Base-by-base conservation (phyloP, 192 early-diverging fungal species). In the Lobosporangium transversale region DNA sequence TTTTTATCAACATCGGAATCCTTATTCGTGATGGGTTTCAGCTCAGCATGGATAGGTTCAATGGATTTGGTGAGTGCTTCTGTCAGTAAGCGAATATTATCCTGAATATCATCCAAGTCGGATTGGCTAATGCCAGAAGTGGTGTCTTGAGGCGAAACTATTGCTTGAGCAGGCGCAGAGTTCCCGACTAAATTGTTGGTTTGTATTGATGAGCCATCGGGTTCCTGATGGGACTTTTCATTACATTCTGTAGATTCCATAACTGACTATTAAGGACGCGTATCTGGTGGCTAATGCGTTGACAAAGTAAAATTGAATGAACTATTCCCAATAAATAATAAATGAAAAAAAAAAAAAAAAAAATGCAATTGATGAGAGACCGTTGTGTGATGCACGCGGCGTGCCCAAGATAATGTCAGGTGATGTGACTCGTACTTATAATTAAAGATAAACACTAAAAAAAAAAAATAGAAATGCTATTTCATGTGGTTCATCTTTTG, bases 41-140 rank as follows among this genome's bases (percentile, higher is more conserved):
- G n/a, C n/a, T n/a, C n/a, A n/a, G n/a, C n/a, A n/a, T n/a, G n/a
- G n/a, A n/a, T n/a, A n/a, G n/a, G n/a, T n/a, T n/a, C n/a, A 4
- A 55, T 43, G 12, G 63, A 53, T 9, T 52, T 66, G 24, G 63
- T 66, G 9, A 66, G 63, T 18, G 53, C 53, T 32, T 47, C 50
- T 24, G 63, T 56, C 32, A 66, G 33, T 12, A 53, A 52, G 0
- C 43, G 30, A 27, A 66, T 54, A 12, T 66, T 53, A 9, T 66
- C 63, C 2, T 31, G 30, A 27, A 66, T 54, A 12, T 66, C 63
- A 9, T 66, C 63, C 2, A 29, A 32, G 11, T 42, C 47, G 1
- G 63, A 26, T 30, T 66, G 52, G 18, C 42, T 48, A 26, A 66
- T 31, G 42, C 29, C 56, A n/a, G n/a, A n/a, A n/a, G n/a, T n/a